Evolutionary conservation across 2,329 filamentous ascomycete species (phyloP), one percentile per base, ranked within the genome.

Genomic region (Trichophyton verrucosum): DNA sequence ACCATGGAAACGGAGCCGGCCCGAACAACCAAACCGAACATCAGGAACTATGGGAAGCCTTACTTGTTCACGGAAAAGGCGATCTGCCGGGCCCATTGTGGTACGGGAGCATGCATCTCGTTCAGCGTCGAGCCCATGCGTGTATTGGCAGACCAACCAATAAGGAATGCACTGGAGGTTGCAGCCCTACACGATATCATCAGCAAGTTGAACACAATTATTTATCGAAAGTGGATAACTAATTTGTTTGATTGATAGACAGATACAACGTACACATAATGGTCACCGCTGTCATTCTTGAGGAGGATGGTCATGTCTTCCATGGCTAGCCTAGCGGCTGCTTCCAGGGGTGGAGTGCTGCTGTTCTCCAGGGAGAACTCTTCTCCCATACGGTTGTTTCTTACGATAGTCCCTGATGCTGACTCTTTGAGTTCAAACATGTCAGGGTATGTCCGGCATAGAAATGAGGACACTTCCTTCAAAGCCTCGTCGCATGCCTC

Each of bases 231-330:
- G 51, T 36, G 3, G 27, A 11, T 33, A n/a, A 33, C n/a, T 11
- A 42, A 7, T 58, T 38, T 58, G 55, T 58, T 46, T 30, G 13
- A 13, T 13, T 30, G 5, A 13, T 13, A 44, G 27, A 47, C 17
- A 22, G 47, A 33, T 20, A 24, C n/a, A 22, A 68, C 74, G 67
- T 70, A 75, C 77, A 82, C 66, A 59, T 77, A 76, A 63, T 80
- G 78, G 61, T 78, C 73, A 7, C 72, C 74, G 5, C 77, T 77
- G 20, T 74, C 74, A 11, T 75, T 73, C 63, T 74, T 74, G 62
- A 77, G 70, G 42, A 81, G 64, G 42, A 82, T 72, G 57, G 75
- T 80, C 61, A 82, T 74, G 62, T 82, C 80, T 66, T 81, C 80
- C 75, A 77, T 77, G 1, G 76, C 75, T 17, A 82, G 68, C 56